Evolutionary conservation across 192 early-diverging fungal species (phyloP), one percentile per base, ranked within the genome.

Genomic region (Linnemannia exigua): DNA sequence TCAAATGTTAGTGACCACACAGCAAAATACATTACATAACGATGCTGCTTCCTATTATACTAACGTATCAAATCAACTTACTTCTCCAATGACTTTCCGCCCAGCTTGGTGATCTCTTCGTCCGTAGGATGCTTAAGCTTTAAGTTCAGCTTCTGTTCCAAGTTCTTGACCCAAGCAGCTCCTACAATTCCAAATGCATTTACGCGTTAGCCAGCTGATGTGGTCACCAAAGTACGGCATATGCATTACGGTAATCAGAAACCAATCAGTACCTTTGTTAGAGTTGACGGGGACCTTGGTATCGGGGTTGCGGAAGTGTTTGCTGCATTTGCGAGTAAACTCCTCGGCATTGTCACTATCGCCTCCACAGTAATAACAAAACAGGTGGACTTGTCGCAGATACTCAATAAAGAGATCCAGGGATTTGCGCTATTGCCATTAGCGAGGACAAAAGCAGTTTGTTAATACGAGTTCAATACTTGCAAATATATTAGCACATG

Each of bases 351-450:
- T 94, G 75, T 95, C 94, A 66, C 94, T 93, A 38, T 97, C 96
- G 71, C 93, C 88, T 17, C 95, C 97, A 77, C 95, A 96, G 91
- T 99, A 99, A 91, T 98, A 99, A 92, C 98, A 98, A 82, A 96
- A 99, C 73, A 95, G 91, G 90, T 99, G 97, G 11, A 98, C 97
- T 37, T 93, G 91, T 63, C 97, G 94, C 36, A 98, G 90, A 77
- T 99, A 99, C 75, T 91, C 91, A 50, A 99, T 91, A 72, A 92
- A 90, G 74, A 98, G 75, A 82, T 99, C 98, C 67, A 99, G 90
- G 35, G 88, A 73, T 37, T 68, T 78, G 44, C 77, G 68, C 84
- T 83, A 71, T n/a, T 36, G 7, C 37, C 35, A 19, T 50, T 17
- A 75, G 12, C 20, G 22, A 16, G 67, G 36, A 12, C 2, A 70